Percentiles rank a stretch among this genome's conserved stretches.
phyloP scores from a whole-genome alignment of 2,329 filamentous ascomycete genomes.

The Ambrosiella xylebori region DNA sequence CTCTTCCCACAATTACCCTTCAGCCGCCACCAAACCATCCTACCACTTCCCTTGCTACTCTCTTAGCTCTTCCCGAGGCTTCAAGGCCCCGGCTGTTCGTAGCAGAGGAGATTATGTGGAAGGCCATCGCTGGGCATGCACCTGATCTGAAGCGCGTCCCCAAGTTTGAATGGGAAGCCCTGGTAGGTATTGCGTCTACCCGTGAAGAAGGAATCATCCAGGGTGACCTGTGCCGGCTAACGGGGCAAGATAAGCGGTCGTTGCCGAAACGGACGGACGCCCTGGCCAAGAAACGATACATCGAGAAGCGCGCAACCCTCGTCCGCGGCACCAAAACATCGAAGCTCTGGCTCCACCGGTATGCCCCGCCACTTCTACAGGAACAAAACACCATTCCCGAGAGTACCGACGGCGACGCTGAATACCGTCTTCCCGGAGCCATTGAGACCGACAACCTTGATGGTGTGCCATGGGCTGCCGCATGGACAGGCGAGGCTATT shows the following conservation, averaged over 20 bases:
- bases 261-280: slow-evolving; percentile 43
- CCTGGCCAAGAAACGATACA: slow-evolving; percentile 42
- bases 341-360: slow-evolving; percentile 41
- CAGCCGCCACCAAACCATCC: slow-evolving; percentile 13
- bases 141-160: slow-evolving; percentile 41
- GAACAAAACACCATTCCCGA: slow-evolving; percentile 12
- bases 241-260: slow-evolving; percentile 45
- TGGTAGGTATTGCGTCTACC: slow-evolving; percentile 39
- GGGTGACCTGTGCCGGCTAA: slow-evolving; percentile 38
- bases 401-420: slow-evolving; percentile 1
- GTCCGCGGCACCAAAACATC: slow-evolving; percentile 43
- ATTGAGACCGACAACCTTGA: slow-evolving; percentile 29
- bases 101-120: slow-evolving; percentile 40
- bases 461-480: slow-evolving; percentile 36
- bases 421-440: slow-evolving; percentile 1
- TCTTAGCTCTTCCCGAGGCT: slow-evolving; percentile 13
- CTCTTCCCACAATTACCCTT: slow-evolving; percentile 16
- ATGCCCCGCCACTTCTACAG: slow-evolving; percentile 30
- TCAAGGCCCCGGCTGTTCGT: slow-evolving; percentile 26
- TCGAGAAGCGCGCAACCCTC: slow-evolving; percentile 41
- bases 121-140: slow-evolving; percentile 39
- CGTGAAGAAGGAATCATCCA: slow-evolving; percentile 40
- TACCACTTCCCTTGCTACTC: slow-evolving; percentile 14
- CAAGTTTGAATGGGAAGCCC: slow-evolving; percentile 39
- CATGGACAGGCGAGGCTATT: slow-evolving; percentile 41